A percentile compares a stretch with the other conserved stretches of the same genome.
These are phyloP conservation scores for Rhizopus arrhizus DNA, from an alignment of 371 early-diverging fungal species.

Conservation along the genomic window DNA sequence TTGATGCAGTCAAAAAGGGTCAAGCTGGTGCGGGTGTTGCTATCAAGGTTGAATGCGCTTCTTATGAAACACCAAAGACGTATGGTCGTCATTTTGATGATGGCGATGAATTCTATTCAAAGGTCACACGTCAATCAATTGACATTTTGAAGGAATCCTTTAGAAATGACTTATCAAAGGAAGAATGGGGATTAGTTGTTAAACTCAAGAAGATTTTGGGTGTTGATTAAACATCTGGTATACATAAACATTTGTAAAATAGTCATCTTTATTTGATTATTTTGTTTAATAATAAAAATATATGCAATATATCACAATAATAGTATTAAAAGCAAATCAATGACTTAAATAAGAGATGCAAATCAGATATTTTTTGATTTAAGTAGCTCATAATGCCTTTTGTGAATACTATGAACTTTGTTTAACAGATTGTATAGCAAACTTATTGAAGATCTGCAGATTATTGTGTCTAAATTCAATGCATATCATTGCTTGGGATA, in stretches of 20 bases:
- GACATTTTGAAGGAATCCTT: slow-evolving; percentile 97
- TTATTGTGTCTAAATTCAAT: too few relatives aligned
- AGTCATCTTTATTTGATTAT: background rate
- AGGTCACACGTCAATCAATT: slow-evolving; percentile 93
- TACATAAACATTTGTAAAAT: slow-evolving; percentile 3
- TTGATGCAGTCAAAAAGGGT: slow-evolving; percentile 87
- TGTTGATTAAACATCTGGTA: slow-evolving; percentile 37
- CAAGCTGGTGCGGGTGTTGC: slow-evolving; percentile 90
- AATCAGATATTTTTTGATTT: too few relatives aligned
- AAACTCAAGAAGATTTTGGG: slow-evolving; percentile 77
- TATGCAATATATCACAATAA: background rate
- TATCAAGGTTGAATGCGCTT: slow-evolving; percentile 93
- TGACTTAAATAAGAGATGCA: background rate
- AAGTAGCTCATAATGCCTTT: too few relatives aligned
- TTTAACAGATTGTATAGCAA: too few relatives aligned
- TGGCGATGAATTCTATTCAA: slow-evolving; percentile 75
- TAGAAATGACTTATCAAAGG: slow-evolving; percentile 92
- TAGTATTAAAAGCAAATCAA: background rate
- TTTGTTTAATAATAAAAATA: slow-evolving; percentile 4
- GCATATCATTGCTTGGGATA: too few relatives aligned
- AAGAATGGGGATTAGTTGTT: slow-evolving; percentile 90
- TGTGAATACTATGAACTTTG: too few relatives aligned
- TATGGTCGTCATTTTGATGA: slow-evolving; percentile 97
- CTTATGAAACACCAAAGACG: slow-evolving; percentile 87
- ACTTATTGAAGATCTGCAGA: too few relatives aligned